Conservation (phyloP, 169 alveolate species). For the Plasmodium blacklocki region DNA sequence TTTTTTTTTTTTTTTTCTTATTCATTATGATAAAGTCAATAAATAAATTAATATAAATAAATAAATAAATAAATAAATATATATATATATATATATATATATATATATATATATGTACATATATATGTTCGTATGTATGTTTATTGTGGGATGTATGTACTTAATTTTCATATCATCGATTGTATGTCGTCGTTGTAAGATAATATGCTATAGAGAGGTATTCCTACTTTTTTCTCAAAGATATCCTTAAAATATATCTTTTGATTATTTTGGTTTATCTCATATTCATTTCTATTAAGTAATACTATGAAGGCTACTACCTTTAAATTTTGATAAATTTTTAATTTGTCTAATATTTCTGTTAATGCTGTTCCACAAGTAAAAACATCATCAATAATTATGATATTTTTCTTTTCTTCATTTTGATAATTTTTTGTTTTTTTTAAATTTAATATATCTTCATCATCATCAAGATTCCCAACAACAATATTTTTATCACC, state of each 20-base stretch:
- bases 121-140: conserved; percentile 9
- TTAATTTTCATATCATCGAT: not conserved
- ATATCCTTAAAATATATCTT: conserved; percentile 38
- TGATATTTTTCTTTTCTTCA: conserved; percentile 14
- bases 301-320: conserved; percentile 34
- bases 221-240: conserved; percentile 19
- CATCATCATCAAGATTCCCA: conserved; percentile 6
- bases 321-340: conserved; percentile 3
- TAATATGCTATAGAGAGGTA: conserved; percentile 34
- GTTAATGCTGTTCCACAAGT: conserved; percentile 62
- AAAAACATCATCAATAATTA: conserved; percentile 59
- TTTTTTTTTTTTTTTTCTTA: no score
- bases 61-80: not conserved
- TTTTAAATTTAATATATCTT: not conserved
- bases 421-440: not conserved
- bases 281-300: conserved; percentile 53
- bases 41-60: not conserved
- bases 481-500: conserved; percentile 35
- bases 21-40: not conserved
- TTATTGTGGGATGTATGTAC: not conserved
- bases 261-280: conserved; percentile 35
- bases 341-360: conserved; percentile 38
- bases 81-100: conserved; percentile 4
- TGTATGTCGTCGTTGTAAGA: conserved; percentile 31
- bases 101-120: conserved; percentile 2